A percentile compares a stretch with the other conserved stretches of the same genome.
These are phyloP conservation scores for Ceratonia siliqua DNA, from an alignment of 306 rosid genomes.

Conservation along the genomic window DNA sequence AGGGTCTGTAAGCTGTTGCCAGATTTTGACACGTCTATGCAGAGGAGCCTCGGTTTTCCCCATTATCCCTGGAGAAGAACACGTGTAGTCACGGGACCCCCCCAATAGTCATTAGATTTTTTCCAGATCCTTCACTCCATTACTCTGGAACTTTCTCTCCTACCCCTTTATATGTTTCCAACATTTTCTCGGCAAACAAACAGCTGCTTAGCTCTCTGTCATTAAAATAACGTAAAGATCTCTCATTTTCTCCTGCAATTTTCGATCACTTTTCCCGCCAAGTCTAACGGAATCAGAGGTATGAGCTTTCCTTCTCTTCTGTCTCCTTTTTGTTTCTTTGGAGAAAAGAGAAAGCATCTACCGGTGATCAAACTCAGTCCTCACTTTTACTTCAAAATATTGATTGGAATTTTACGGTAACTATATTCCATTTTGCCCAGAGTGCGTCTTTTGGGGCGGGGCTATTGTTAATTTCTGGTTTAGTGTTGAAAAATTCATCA, in stretches of 20 bases:
- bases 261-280: neutral
- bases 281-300: neutral
- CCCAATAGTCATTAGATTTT: neutral
- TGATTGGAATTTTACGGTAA: neutral
- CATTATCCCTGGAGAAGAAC: neutral
- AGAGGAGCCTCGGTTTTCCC: neutral
- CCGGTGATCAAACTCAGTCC: neutral
- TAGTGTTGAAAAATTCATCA: neutral
- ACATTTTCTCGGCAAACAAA: neutral
- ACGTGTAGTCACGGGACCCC: constrained; percentile 25
- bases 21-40: neutral
- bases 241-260: neutral
- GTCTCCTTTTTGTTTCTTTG: neutral
- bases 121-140: constrained; percentile 33
- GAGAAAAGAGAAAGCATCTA: neutral
- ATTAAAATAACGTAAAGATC: neutral
- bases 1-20: too few relatives aligned
- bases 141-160: constrained; percentile 42
- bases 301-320: neutral
- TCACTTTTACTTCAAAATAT: neutral
- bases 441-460: neutral
- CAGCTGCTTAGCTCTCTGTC: neutral
- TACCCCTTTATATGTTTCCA: neutral
- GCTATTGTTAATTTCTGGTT: neutral
- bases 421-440: neutral